Conservation (phyloP, 1,284 basidiomycete genomes). For the Ganoderma multipileum region DNA sequence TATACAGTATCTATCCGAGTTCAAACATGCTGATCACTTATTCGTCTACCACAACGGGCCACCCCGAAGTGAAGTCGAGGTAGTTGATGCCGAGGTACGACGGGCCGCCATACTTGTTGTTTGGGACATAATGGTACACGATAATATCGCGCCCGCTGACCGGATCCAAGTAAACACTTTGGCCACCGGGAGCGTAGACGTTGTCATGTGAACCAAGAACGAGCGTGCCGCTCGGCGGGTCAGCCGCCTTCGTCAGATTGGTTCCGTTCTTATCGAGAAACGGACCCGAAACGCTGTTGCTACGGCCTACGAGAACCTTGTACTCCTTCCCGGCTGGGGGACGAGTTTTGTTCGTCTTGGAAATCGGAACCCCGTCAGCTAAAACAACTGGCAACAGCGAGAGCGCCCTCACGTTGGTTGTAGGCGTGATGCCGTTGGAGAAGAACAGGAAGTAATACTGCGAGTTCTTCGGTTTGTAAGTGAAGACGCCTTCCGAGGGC, state of each 20-base stretch:
- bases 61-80: slow-evolving; percentile 16
- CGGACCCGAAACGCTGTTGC: slow-evolving; percentile 36
- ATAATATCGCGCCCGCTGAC: slow-evolving; percentile 25
- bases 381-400: neutral
- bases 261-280: slow-evolving; percentile 38
- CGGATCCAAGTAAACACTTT: slow-evolving; percentile 20
- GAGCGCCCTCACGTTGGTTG: neutral
- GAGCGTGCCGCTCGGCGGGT: slow-evolving; percentile 33
- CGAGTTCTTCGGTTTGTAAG: slow-evolving; percentile 10
- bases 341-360: slow-evolving; percentile 21
- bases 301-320: slow-evolving; percentile 40
- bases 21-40: neutral
- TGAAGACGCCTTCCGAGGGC: slow-evolving; percentile 14
- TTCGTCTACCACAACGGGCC: slow-evolving; percentile 11
- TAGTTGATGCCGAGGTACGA: slow-evolving; percentile 18
- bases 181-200: slow-evolving; percentile 42
- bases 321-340: slow-evolving; percentile 36
- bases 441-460: slow-evolving; percentile 14
- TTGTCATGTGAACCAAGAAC: slow-evolving; percentile 43
- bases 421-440: slow-evolving; percentile 10
- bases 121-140: slow-evolving; percentile 26
- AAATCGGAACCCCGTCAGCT: neutral
- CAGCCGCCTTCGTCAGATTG: slow-evolving; percentile 28
- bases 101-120: slow-evolving; percentile 1
- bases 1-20: too few species aligned